phyloP scores from a whole-genome alignment of 768 basidiomycete species.

The Mycena maculata region DNA sequence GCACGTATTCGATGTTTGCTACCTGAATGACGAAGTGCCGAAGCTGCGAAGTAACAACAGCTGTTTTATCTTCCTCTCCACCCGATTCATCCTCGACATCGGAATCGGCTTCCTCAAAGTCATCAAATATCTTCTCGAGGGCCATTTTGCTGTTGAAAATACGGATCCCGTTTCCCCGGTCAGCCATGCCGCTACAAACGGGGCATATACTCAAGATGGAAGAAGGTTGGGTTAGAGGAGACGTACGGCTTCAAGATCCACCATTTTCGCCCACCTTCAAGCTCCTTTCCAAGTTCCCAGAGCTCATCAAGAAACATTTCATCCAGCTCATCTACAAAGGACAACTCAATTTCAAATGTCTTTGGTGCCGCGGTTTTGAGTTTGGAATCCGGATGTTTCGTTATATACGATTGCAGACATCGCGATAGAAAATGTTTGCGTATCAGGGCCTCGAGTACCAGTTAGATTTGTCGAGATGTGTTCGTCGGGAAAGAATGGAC shows the following conservation, averaged over 20 bases:
- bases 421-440: slow-evolving; percentile 92
- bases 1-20: slow-evolving; percentile 25
- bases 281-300: slow-evolving; percentile 79
- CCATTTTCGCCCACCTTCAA: slow-evolving; percentile 72
- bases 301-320: slow-evolving; percentile 94
- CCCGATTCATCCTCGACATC: slow-evolving; percentile 52
- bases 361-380: slow-evolving; percentile 70
- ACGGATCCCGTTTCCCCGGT: slow-evolving; percentile 94
- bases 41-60: slow-evolving; percentile 86
- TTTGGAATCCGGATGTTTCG: slow-evolving; percentile 72
- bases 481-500: slow-evolving; percentile 11
- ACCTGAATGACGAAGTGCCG: slow-evolving; percentile 98
- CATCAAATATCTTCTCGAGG: slow-evolving; percentile 80
- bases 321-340: slow-evolving; percentile 93
- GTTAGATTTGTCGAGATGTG: slow-evolving; percentile 11
- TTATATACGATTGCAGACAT: slow-evolving; percentile 62
- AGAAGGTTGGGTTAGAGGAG: slow-evolving; percentile 10
- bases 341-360: slow-evolving; percentile 88
- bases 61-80: slow-evolving; percentile 51
- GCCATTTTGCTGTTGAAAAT: slow-evolving; percentile 84
- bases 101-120: slow-evolving; percentile 75
- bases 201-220: slow-evolving; percentile 3
- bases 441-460: slow-evolving; percentile 69
- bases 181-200: slow-evolving; percentile 81
- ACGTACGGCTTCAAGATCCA: slow-evolving; percentile 92